Evolutionary conservation across 2,329 filamentous ascomycete genomes (phyloP).

Genomic region (Calonectria leucothoes): DNA sequence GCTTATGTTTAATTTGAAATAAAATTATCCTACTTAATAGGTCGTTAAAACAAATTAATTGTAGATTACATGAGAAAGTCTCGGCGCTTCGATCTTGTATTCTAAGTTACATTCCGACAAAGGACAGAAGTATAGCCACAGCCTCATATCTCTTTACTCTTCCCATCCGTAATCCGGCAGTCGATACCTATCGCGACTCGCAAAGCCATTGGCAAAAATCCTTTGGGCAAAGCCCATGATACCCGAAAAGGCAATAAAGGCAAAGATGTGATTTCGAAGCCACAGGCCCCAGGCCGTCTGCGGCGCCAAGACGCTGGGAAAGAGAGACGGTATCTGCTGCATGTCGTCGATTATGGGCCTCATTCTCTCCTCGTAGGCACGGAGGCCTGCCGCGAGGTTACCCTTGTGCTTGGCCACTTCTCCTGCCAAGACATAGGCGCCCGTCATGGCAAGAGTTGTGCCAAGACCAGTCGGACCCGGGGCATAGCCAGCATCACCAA

Average conservation of each 20-base stretch:
- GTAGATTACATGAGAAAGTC: not conserved
- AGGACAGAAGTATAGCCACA: not conserved
- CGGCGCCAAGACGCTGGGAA: conserved; percentile 53
- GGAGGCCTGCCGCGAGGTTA: conserved; percentile 46
- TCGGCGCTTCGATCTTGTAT: not conserved
- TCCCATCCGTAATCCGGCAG: conserved; percentile 52
- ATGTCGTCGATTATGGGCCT: conserved; percentile 53
- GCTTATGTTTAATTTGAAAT: too few species aligned
- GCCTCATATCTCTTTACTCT: not conserved
- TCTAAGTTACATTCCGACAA: not conserved
- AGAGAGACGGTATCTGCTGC: conserved; percentile 45
- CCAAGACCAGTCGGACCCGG: conserved; percentile 60
- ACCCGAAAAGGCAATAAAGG: conserved; percentile 51
- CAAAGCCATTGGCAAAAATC: conserved; percentile 41
- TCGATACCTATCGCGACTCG: conserved; percentile 40
- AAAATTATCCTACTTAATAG: too few species aligned
- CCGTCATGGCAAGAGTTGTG: conserved; percentile 56
- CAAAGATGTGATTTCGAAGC: conserved; percentile 56
- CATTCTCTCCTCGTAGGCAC: conserved; percentile 54
- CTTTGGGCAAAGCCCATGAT: conserved; percentile 42
- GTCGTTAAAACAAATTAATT: too few species aligned
- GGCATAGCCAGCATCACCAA: conserved; percentile 64
- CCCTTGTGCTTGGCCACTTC: conserved; percentile 48
- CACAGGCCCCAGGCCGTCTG: conserved; percentile 58
- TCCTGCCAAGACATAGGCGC: conserved; percentile 64